Evolutionary conservation across 805 yeast species (phyloP).

Genomic region (Suhomyces vadensis): DNA sequence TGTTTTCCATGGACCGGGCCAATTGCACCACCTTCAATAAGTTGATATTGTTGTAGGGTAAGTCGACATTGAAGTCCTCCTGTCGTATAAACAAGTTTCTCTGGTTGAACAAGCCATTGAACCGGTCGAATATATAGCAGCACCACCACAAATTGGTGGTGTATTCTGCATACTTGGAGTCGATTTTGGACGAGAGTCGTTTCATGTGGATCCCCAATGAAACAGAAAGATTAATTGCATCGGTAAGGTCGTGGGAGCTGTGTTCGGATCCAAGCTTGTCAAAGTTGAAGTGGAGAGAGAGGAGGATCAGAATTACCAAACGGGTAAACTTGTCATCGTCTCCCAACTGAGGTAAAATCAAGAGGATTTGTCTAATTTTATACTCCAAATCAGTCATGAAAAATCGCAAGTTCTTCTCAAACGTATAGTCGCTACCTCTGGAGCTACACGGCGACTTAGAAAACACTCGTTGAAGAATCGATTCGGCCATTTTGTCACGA

Average conservation of each 20-base stretch:
- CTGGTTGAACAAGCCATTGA: conserved; percentile 30
- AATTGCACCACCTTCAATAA: conserved; percentile 29
- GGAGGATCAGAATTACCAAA: conserved; percentile 23
- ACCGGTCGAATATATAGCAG: conserved; percentile 33
- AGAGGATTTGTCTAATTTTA: conserved; percentile 34
- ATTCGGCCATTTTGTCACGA: conserved; percentile 29
- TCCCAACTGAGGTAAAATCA: conserved; percentile 31
- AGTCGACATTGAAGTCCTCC: conserved; percentile 35
- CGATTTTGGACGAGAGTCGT: conserved; percentile 11
- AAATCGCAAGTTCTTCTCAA: conserved; percentile 11
- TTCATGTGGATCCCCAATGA: conserved; percentile 31
- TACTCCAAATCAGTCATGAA: conserved; percentile 28
- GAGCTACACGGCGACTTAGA: conserved; percentile 12
- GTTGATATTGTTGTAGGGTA: conserved; percentile 27
- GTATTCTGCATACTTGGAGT: conserved; percentile 16
- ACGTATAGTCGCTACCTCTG: no score
- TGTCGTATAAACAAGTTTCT: conserved; percentile 28
- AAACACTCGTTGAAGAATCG: conserved; percentile 25
- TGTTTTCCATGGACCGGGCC: conserved; percentile 26
- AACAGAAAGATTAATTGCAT: conserved; percentile 28
- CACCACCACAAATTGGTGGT: conserved; percentile 36
- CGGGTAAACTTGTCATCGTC: conserved; percentile 29
- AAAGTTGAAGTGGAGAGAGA: conserved; percentile 27
- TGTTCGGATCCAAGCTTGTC: conserved; percentile 32
- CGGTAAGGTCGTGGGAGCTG: conserved; percentile 30